phyloP scores from a whole-genome alignment of 371 early-diverging fungal species.

The Mucor sp. region DNA sequence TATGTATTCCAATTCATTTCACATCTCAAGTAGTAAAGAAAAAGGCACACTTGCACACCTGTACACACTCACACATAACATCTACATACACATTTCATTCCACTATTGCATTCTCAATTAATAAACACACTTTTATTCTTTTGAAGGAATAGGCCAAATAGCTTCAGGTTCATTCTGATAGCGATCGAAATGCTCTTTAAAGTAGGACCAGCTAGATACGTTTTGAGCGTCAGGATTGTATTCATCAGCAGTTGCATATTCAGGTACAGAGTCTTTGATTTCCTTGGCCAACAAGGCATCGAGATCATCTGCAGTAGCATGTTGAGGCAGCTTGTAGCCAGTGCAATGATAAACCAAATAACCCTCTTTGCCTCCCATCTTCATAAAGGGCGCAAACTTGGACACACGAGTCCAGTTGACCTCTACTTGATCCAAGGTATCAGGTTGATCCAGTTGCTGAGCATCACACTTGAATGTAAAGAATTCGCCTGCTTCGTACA shows the following conservation, averaged over 20 bases:
- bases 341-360: constrained; percentile 40
- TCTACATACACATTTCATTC: not conserved
- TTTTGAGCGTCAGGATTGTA: constrained; percentile 26
- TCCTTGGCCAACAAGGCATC: constrained; percentile 24
- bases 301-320: constrained; percentile 26
- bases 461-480: constrained; percentile 37
- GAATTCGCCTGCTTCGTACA: constrained; percentile 47
- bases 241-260: constrained; percentile 22
- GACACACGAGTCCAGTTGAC: constrained; percentile 41
- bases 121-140: not conserved
- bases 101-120: not conserved
- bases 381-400: constrained; percentile 40
- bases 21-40: constrained; percentile 46
- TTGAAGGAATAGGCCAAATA: constrained; percentile 24
- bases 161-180: constrained; percentile 25
- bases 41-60: not conserved
- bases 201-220: constrained; percentile 42
- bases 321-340: constrained; percentile 35
- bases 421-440: constrained; percentile 30
- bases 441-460: constrained; percentile 14
- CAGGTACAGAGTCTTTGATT: constrained; percentile 14
- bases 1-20: constrained; percentile 93
- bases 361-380: constrained; percentile 34
- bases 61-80: not conserved
- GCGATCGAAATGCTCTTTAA: constrained; percentile 34